Percentiles rank a stretch among this genome's conserved stretches.
phyloP scores from a whole-genome alignment of 805 yeast species.

The Metschnikowia lochheadii region DNA sequence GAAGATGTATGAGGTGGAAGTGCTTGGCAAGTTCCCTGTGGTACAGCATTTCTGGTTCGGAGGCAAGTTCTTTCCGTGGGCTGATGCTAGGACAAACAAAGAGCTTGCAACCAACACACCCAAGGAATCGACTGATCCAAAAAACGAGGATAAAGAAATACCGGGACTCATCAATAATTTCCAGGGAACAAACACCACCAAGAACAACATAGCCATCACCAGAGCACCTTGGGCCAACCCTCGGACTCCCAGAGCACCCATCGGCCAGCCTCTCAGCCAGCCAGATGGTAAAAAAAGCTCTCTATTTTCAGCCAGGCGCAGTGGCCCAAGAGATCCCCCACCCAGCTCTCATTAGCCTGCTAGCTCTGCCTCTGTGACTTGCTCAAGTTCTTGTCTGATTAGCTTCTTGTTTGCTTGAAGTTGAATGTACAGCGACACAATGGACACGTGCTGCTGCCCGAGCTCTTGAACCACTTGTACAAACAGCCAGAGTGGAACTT shows the following conservation, averaged over 20 bases:
- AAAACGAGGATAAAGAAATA: slow-evolving; percentile 4
- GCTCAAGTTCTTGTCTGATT: background rate
- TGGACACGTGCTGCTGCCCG: slow-evolving; percentile 91
- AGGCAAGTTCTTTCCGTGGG: slow-evolving; percentile 18
- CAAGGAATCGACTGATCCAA: background rate
- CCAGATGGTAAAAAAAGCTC: background rate
- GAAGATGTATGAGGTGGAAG: slow-evolving; percentile 95
- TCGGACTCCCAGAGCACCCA: background rate
- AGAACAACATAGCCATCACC: slow-evolving; percentile 30
- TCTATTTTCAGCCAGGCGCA: background rate
- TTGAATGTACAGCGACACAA: slow-evolving; percentile 73
- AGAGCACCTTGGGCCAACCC: slow-evolving; percentile 39
- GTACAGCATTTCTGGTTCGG: slow-evolving; percentile 94
- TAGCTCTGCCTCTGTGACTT: too few species aligned
- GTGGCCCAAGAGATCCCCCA: background rate
- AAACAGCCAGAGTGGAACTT: slow-evolving; percentile 94
- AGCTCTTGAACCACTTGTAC: slow-evolving; percentile 95
- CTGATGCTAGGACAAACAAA: slow-evolving; percentile 8
- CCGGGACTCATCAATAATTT: slow-evolving; percentile 22
- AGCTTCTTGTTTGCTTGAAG: slow-evolving; percentile 28
- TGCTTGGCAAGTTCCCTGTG: slow-evolving; percentile 82
- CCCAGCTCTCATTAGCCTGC: background rate
- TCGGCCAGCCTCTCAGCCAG: too few species aligned
- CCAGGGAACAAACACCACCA: slow-evolving; percentile 27
- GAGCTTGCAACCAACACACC: slow-evolving; percentile 7